Conservation (phyloP, 2,329 filamentous ascomycete species). For the Pestalotiopsis sp. region DNA sequence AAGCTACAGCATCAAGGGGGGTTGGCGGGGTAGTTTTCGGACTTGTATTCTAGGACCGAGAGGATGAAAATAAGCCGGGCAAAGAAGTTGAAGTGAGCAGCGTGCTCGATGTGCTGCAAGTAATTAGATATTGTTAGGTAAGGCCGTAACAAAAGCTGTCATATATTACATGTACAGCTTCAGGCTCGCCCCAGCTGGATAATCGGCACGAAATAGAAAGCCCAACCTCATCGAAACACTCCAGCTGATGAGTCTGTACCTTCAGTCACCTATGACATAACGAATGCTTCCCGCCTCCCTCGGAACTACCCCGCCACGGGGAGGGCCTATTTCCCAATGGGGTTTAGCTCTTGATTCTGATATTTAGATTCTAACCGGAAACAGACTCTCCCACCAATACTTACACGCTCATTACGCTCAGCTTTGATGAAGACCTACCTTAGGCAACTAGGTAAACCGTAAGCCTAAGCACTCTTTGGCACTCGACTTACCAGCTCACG, state of each 20-base stretch:
- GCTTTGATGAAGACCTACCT: no score
- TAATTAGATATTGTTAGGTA: background rate
- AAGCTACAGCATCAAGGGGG: background rate
- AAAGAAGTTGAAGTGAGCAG: background rate
- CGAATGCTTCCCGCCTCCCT: background rate
- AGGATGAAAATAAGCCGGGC: background rate
- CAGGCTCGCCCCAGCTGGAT: background rate
- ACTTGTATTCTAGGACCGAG: background rate
- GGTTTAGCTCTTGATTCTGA: background rate
- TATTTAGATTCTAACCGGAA: background rate
- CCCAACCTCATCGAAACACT: background rate
- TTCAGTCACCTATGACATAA: background rate
- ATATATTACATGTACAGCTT: background rate
- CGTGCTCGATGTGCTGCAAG: background rate
- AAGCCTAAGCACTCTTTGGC: no score
- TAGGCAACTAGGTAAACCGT: no score
- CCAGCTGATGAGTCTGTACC: background rate
- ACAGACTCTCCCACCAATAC: no score
- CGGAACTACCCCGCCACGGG: background rate
- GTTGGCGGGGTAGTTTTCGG: slow-evolving; percentile 9
- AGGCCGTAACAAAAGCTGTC: background rate
- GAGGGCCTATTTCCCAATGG: background rate
- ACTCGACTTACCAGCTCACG: no score
- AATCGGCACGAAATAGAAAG: slow-evolving; percentile 3
- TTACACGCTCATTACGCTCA: no score